Evolutionary conservation across 2,329 filamentous ascomycete genomes (phyloP), one percentile per base, ranked within the genome.

Genomic region (Ophiognomonia clavigignenti-juglandacearum): DNA sequence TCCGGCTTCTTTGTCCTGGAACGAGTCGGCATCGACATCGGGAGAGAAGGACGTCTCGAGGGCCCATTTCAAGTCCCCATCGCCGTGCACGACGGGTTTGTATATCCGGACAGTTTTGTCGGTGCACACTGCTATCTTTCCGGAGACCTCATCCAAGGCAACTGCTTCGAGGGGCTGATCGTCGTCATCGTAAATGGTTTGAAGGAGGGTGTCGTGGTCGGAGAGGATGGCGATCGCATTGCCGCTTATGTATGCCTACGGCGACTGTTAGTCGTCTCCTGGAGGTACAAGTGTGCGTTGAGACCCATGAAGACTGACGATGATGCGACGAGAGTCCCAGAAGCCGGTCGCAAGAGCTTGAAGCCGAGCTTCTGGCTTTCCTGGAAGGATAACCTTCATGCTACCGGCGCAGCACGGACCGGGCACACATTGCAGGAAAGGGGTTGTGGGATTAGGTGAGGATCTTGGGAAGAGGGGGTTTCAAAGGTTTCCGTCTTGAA

Each of bases 161-260:
- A 97, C 80, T 23, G 89, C 86, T 54, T 89, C 79, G 23, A 97
- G 70, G 26, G 65, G 62, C 14, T 69, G 74, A 20, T 82, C 74
- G 55, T 88, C 81, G 59, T 95, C 86, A 60, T 93, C 83, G 69
- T 96, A 95, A 56, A 95, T 85, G 4, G 91, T 96, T 66, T 98
- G 93, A 27, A 96, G 68, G 53, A 96, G 80, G 45, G 79, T 79
- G 52, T 84, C 75, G 43, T 87, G 79, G 42, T 82, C 85, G 60
- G 81, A 78, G 56, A 97, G 82, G 58, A 98, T 84, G 44, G 93
- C 82, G 54, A 97, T 80, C 52, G 88, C 88, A 66, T 85, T 87
- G 59, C 92, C 92, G 51, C 88, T 93, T 55, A 96, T 86, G 68
- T 97, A 98, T 43, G 82, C 81, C 88, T 95, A 59, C 14, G 36